phyloP scores from a whole-genome alignment of 177 flowering plant species.

The Telopea speciosissima region DNA sequence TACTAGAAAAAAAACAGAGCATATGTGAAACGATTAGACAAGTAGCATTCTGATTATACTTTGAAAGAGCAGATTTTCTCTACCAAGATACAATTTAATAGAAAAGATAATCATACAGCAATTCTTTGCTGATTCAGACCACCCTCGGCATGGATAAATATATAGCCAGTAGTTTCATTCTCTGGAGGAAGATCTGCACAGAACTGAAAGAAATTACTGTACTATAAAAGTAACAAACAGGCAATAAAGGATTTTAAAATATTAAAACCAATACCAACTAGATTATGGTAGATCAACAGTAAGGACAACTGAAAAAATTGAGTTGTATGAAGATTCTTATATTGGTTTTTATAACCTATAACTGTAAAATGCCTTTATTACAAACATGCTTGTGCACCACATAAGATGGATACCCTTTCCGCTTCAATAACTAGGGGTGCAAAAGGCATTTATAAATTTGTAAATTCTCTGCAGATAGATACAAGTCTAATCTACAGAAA shows the following conservation, averaged over 20 bases:
- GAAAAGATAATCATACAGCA: conserved; percentile 52
- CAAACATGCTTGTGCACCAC: background rate
- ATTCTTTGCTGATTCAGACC: conserved; percentile 98
- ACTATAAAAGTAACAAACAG: background rate
- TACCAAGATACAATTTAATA: no score
- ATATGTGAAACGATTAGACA: no score
- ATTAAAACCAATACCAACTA: background rate
- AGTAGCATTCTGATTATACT: background rate
- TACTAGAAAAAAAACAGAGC: no score
- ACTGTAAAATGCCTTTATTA: background rate
- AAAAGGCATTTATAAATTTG: no score
- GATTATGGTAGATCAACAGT: background rate
- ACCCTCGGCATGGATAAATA: conserved; percentile 98
- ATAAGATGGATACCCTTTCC: background rate
- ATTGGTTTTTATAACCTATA: background rate
- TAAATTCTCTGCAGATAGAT: no score
- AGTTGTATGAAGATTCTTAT: background rate
- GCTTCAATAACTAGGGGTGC: background rate
- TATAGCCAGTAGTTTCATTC: conserved; percentile 91
- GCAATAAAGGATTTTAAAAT: background rate
- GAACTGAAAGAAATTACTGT: conserved; percentile 6
- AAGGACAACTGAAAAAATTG: no score
- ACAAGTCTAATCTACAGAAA: no score
- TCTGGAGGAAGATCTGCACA: conserved; percentile 77
- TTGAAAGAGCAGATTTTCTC: background rate